A percentile compares a stretch with the other conserved stretches of the same genome.
Conservation (phyloP, 805 yeast species). For the Cyberlindnera maclurae region DNA sequence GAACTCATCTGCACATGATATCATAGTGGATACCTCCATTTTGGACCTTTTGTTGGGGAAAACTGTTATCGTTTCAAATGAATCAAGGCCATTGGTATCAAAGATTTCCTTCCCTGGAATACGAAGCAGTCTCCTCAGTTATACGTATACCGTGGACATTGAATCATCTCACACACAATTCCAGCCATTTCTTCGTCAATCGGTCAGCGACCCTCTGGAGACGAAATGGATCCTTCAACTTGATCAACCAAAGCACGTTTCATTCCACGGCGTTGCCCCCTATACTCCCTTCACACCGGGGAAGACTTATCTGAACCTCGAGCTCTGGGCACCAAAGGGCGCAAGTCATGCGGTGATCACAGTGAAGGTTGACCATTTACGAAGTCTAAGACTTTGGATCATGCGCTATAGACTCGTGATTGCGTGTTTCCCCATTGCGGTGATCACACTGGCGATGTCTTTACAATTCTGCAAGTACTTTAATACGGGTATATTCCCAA, state of each 20-base stretch:
- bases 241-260: conserved; percentile 30
- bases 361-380: conserved; percentile 43
- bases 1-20: not conserved
- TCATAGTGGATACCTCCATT: conserved; percentile 3
- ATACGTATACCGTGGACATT: conserved; percentile 25
- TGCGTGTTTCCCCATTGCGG: conserved; percentile 60
- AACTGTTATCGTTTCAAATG: conserved; percentile 31
- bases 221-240: conserved; percentile 71
- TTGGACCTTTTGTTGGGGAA: conserved; percentile 18
- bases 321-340: conserved; percentile 37
- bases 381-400: conserved; percentile 61
- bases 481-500: conserved; percentile 31
- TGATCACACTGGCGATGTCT: conserved; percentile 43
- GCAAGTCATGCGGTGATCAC: conserved; percentile 11
- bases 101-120: conserved; percentile 47
- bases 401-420: conserved; percentile 72
- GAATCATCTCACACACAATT: conserved; percentile 25
- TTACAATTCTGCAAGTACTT: conserved; percentile 47
- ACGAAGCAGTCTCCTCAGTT: conserved; percentile 57
- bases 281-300: conserved; percentile 44
- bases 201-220: conserved; percentile 57
- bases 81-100: conserved; percentile 35
- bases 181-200: conserved; percentile 64
- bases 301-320: conserved; percentile 30
- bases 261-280: conserved; percentile 63